Evolutionary conservation across 345 rosid genomes (phyloP).

Genomic region (Streptanthus diversifolius): DNA sequence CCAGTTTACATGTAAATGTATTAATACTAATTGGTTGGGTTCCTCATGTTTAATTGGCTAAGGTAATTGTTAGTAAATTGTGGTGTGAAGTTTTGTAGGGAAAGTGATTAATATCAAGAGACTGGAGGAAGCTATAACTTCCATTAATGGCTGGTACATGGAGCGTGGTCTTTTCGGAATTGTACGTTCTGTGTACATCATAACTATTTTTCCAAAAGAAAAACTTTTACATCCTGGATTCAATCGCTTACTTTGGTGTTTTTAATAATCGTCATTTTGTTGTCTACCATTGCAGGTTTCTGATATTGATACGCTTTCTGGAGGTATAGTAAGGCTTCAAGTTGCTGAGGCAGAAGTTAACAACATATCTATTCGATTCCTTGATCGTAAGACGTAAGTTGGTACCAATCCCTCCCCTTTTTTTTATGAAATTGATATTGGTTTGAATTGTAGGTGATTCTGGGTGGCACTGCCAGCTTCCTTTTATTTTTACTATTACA

Average conservation of each 20-base stretch:
- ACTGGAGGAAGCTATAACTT: conserved; percentile 79
- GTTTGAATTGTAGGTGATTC: background rate
- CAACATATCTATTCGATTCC: conserved; percentile 77
- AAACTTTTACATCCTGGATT: background rate
- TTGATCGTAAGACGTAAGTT: conserved; percentile 87
- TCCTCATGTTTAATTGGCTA: conserved; percentile 20
- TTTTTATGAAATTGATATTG: background rate
- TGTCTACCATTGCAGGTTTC: conserved; percentile 54
- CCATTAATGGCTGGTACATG: conserved; percentile 92
- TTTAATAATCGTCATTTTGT: background rate
- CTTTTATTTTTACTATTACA: background rate
- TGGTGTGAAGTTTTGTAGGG: conserved; percentile 85
- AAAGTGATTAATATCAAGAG: conserved; percentile 82
- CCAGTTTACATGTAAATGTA: conserved; percentile 22
- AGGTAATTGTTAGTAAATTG: conserved; percentile 46
- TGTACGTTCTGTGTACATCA: conserved; percentile 38
- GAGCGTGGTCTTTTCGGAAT: conserved; percentile 92
- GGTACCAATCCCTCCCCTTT: conserved; percentile 17
- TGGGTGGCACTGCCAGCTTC: background rate
- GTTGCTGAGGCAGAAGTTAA: conserved; percentile 95
- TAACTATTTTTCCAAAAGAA: background rate
- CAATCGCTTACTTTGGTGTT: background rate
- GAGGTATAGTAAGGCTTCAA: conserved; percentile 81
- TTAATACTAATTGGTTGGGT: background rate
- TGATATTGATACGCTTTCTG: conserved; percentile 85